Evolutionary conservation across 495 filamentous ascomycete genomes (phyloP), one percentile per base, ranked within the genome.

Genomic region (Alectoria sarmentosa): DNA sequence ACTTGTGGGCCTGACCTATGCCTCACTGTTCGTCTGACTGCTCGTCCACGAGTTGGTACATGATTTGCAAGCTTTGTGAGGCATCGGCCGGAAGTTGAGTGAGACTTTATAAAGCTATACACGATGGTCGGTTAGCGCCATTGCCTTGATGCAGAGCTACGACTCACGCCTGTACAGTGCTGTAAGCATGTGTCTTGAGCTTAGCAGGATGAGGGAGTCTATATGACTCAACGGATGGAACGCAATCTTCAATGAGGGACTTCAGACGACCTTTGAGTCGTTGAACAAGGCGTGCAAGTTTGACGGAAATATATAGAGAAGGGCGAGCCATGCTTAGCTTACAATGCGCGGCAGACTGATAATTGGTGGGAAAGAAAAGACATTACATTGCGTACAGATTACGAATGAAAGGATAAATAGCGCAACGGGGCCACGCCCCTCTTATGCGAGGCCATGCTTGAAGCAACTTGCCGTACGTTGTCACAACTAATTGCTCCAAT

Each of bases 281-380:
- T 38, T 67, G 66, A 30, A 73, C 65, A 23, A 68, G 39, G 49
- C 66, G 28, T 49, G 70, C 70, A 64, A 70, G 61, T 37, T 59
- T 67, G 19, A 64, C 56, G 26, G 68, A 57, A 58, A 60, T 32
- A 54, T 65, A 67, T 54, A 72, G 58, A 58, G 67, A 71, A 28
- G 52, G 38, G 58, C 62, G 62, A 62, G 66, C 28, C 59, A 69
- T 66, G 15, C 23, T 59, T 59, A 41, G 49, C 49, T 65, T 56
- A 63, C 44, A 37, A 60, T 26, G 15, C 38, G 26, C 23, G 41
- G 32, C 41, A 34, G 41, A 11, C 41, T 21, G 49, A 14, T 32
- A 38, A 1, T 17, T 52, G 21, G 37, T 32, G n/a, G 4, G 4
- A 10, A 42, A 48, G 26, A 13, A 26, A 54, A 54, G 42, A 37